These are phyloP conservation scores for Fistulinella cinereoalba DNA, from an alignment of 1,284 basidiomycete genomes.

Conservation along the genomic window DNA sequence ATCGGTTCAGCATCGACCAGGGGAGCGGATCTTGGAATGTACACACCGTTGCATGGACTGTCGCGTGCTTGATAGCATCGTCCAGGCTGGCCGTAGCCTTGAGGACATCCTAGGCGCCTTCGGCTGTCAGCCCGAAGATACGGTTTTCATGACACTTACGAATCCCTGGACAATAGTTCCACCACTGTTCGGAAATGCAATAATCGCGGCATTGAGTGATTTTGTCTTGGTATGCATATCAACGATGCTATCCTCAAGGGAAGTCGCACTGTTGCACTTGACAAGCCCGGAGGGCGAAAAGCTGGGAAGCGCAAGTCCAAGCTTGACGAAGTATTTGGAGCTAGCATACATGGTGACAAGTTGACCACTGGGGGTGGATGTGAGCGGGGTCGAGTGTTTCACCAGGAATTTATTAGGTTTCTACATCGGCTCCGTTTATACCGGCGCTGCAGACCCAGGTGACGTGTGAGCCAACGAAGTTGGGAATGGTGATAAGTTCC, in stretches of 20 bases:
- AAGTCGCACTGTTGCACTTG: background rate
- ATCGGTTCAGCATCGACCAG: too few species aligned
- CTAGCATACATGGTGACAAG: background rate
- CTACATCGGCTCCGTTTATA: too few species aligned
- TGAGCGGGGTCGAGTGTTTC: too few species aligned
- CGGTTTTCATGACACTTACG: background rate
- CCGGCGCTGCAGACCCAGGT: too few species aligned
- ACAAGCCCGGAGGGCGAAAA: background rate
- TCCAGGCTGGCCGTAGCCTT: background rate
- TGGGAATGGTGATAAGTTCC: too few species aligned
- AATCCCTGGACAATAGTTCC: background rate
- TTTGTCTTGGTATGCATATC: background rate
- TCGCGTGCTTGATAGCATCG: background rate
- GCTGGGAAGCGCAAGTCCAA: background rate
- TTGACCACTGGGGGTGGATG: too few species aligned
- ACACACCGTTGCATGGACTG: background rate
- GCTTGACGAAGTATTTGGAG: background rate
- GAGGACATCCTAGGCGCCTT: background rate
- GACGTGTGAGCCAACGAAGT: too few species aligned
- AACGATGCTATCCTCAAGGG: background rate
- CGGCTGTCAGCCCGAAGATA: background rate
- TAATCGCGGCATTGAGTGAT: background rate
- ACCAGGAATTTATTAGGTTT: too few species aligned
- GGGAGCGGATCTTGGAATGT: background rate
- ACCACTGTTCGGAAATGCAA: background rate